phyloP scores from a whole-genome alignment of 78 protist species.

The Acrasis kona region DNA sequence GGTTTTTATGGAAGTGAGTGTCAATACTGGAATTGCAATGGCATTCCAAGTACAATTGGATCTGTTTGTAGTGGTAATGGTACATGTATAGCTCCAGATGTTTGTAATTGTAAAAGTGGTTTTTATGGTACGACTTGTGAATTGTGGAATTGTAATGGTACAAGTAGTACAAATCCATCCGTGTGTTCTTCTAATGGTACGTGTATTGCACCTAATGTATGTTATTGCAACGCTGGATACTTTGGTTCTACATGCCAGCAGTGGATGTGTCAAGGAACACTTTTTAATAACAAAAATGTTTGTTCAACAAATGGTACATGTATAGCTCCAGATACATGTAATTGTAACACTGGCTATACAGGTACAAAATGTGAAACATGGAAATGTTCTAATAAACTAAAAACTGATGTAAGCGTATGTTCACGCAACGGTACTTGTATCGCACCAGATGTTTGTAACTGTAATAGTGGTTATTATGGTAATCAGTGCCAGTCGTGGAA shows the following conservation, averaged over 20 bases:
- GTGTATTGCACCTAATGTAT: too few relatives aligned
- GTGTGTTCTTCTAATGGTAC: too few relatives aligned
- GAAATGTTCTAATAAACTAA: background rate
- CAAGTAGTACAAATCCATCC: too few relatives aligned
- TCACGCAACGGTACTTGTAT: background rate
- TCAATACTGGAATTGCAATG: too few relatives aligned
- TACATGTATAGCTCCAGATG: background rate
- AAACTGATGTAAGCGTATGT: background rate
- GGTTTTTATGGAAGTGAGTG: too few relatives aligned
- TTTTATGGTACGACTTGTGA: background rate
- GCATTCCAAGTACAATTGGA: too few relatives aligned
- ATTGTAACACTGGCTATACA: background rate
- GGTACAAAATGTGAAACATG: background rate
- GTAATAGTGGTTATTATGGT: background rate
- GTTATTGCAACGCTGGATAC: too few relatives aligned
- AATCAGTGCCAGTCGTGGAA: background rate
- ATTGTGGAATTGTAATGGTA: background rate
- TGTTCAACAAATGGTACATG: background rate
- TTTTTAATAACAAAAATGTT: too few relatives aligned
- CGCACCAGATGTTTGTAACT: background rate
- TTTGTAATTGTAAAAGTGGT: background rate
- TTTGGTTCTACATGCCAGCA: too few relatives aligned
- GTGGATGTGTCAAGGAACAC: too few relatives aligned
- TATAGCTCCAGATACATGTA: background rate
- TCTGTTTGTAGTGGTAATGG: too few relatives aligned